A percentile compares a stretch with the other conserved stretches of the same genome.
Evolutionary conservation across 129 eudicot genomes (phyloP).

Genomic region (Mikania micrantha): DNA sequence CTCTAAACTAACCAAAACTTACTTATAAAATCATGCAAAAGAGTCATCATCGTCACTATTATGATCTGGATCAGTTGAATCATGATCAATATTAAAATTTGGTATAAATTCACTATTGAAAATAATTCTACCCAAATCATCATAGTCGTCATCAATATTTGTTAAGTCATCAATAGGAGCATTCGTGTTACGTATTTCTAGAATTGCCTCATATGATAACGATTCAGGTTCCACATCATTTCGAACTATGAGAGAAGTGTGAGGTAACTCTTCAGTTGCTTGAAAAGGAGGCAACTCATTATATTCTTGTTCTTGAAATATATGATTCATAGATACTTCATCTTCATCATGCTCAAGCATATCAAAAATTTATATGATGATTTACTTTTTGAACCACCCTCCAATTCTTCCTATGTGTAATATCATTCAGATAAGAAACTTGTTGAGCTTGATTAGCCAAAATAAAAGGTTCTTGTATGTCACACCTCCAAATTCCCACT

Average conservation of each 20-base stretch:
- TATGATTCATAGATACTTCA: not conserved
- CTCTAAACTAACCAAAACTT: not conserved
- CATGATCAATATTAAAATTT: not conserved
- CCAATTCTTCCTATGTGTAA: not conserved
- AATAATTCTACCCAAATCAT: not conserved
- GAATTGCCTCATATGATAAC: not conserved
- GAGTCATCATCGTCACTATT: not conserved
- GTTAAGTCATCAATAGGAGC: not conserved
- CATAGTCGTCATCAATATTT: not conserved
- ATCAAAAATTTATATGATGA: not conserved
- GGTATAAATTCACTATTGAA: not conserved
- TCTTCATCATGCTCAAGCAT: not conserved
- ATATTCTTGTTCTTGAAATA: not conserved
- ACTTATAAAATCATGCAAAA: not conserved
- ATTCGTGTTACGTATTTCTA: not conserved
- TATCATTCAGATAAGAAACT: not conserved
- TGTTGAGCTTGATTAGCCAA: slow-evolving; percentile 2
- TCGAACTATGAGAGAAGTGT: not conserved
- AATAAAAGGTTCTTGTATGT: not conserved
- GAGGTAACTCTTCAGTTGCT: slow-evolving; percentile 1
- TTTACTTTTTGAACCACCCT: not conserved
- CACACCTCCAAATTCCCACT: too few species aligned
- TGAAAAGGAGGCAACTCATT: slow-evolving; percentile 10
- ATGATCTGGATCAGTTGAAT: not conserved
- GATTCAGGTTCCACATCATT: slow-evolving; percentile 1